Evolutionary conservation across 2,329 filamentous ascomycete species (phyloP).

Genomic region (Orbilia brochopaga): DNA sequence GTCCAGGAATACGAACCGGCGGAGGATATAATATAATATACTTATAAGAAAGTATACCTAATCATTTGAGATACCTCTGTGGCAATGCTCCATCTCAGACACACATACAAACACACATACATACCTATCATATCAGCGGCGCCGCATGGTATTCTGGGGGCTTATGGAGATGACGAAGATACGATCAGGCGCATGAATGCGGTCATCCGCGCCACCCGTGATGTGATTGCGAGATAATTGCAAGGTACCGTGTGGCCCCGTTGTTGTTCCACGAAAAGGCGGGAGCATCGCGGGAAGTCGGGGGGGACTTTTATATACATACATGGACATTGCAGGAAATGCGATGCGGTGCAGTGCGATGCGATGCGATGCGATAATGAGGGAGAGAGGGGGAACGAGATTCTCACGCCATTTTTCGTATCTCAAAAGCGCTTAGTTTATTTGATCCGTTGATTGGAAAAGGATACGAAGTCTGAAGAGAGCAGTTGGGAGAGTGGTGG

Average conservation of each 20-base stretch:
- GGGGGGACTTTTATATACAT: constrained; percentile 14
- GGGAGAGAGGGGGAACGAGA: background rate
- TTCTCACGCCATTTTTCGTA: constrained; percentile 12
- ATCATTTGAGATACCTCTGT: constrained; percentile 13
- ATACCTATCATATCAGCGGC: constrained; percentile 23
- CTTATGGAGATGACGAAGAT: constrained; percentile 17
- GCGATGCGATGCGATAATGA: constrained; percentile 1
- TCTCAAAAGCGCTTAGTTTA: constrained; percentile 32
- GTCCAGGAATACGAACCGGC: constrained; percentile 63
- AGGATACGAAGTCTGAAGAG: constrained; percentile 15
- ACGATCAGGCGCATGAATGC: constrained; percentile 17
- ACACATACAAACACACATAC: constrained; percentile 24
- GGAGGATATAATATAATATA: too few relatives aligned
- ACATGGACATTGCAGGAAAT: background rate
- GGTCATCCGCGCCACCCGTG: constrained; percentile 27
- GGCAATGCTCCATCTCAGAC: background rate
- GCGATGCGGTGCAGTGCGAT: background rate
- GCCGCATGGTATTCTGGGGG: constrained; percentile 18
- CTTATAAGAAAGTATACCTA: too few relatives aligned
- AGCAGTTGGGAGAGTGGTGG: background rate
- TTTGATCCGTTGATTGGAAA: constrained; percentile 1
- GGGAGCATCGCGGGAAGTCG: constrained; percentile 25
- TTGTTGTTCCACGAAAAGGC: constrained; percentile 33
- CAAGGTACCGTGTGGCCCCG: constrained; percentile 41
- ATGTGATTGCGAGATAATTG: constrained; percentile 30